A percentile compares a stretch with the other conserved stretches of the same genome.
Conservation (phyloP, 345 rosid genomes). For the Linum usitatissimum region DNA sequence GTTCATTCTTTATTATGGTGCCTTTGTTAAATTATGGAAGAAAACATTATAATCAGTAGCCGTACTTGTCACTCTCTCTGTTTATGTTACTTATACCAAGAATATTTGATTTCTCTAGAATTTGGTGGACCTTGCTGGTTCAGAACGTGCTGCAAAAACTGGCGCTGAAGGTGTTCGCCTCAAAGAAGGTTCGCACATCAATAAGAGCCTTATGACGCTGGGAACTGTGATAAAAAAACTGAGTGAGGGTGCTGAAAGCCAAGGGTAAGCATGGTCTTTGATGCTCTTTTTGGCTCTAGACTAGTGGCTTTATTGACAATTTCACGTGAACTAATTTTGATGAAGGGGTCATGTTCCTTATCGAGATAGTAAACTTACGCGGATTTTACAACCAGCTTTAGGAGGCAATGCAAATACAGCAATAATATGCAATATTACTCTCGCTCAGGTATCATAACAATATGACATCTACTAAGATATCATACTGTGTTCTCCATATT, state of each 20-base stretch:
- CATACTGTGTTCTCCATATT: background rate
- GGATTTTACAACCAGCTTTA: slow-evolving; percentile 90
- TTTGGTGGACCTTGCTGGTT: slow-evolving; percentile 97
- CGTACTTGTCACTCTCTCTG: background rate
- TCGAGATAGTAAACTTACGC: slow-evolving; percentile 93
- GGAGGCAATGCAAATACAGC: slow-evolving; percentile 99
- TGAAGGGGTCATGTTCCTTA: slow-evolving; percentile 93
- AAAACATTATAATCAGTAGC: background rate
- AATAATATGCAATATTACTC: slow-evolving; percentile 89
- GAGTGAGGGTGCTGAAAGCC: slow-evolving; percentile 93
- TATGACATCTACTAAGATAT: background rate
- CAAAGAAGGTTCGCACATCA: slow-evolving; percentile 92
- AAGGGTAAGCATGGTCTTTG: slow-evolving; percentile 39
- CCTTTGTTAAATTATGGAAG: too few species aligned
- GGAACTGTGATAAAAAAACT: slow-evolving; percentile 87
- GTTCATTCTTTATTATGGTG: background rate
- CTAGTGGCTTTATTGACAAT: background rate
- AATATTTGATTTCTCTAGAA: slow-evolving; percentile 37
- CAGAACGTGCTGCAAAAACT: slow-evolving; percentile 96
- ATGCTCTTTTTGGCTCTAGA: background rate
- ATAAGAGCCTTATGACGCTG: slow-evolving; percentile 86
- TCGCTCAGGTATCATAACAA: slow-evolving; percentile 58
- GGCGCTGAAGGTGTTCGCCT: slow-evolving; percentile 97
- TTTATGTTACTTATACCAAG: background rate
- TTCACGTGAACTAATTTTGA: slow-evolving; percentile 12